Evolutionary conservation across 345 rosid species (phyloP), one percentile per base, ranked within the genome.

Genomic region (Carallia brachiata): DNA sequence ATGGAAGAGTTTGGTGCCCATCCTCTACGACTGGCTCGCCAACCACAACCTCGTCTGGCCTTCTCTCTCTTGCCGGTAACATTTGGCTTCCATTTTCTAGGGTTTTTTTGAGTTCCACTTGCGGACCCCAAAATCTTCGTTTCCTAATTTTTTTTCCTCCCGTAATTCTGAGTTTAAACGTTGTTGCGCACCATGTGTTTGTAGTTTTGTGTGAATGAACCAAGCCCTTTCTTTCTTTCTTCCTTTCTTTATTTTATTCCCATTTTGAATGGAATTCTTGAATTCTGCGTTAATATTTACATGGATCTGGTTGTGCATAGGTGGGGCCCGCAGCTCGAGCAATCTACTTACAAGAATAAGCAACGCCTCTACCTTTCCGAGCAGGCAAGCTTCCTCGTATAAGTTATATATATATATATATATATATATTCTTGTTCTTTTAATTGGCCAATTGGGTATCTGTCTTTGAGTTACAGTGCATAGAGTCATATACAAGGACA

Each of bases 31-130:
- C 82, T 95, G 99, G 99, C 88, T 95, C 65, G 97, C 99, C 13
- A 95, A 95, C 68, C 98, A 95, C 73, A 95, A 95, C 78, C 99
- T 95, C 73, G 98, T 95, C 64, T 95, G 99, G 99, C 99, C 99
- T 27, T 92, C 98, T 36, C 99, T 95, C 82, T 95, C 99, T 65
- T 95, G 98, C 97, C 86, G 99, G 97, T 92, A 68, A 36, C 1
- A 17, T n/a, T 13, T 13, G 19, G 23, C 17, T 8, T 44, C 60
- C 2, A 58, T 28, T 53, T 18, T 17, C 17, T 15, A 39, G 59
- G 53, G 23, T 23, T 23, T 36, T 59, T 6, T 48, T 62, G 4
- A 12, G 12, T 60, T 18, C 4, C 34, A 32, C 4, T 32, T 32
- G 2, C 4, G 34, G 4, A 32, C 34, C 34, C 23, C 23, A 23